Conservation (phyloP, 2,329 filamentous ascomycete species). For the Aschersonia sp. region DNA sequence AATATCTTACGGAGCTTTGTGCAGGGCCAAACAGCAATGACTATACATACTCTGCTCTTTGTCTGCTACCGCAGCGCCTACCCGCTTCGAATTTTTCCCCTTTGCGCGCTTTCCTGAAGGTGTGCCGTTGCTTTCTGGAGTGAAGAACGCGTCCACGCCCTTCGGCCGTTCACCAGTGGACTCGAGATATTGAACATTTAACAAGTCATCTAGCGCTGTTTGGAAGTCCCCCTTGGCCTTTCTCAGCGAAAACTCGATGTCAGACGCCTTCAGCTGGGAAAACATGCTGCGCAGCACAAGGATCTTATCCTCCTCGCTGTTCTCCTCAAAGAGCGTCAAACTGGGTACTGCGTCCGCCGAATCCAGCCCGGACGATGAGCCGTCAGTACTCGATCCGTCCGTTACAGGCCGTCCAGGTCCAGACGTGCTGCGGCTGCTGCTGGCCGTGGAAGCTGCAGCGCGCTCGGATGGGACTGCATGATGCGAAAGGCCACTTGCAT, state of each 20-base stretch:
- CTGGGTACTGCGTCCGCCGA: slow-evolving; percentile 10
- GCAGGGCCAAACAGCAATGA: background rate
- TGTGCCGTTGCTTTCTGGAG: slow-evolving; percentile 23
- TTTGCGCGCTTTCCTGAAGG: background rate
- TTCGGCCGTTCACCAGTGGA: slow-evolving; percentile 49
- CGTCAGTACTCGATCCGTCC: slow-evolving; percentile 10
- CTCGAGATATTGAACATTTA: slow-evolving; percentile 67
- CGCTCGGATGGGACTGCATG: slow-evolving; percentile 14
- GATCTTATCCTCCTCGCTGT: slow-evolving; percentile 47
- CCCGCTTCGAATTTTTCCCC: slow-evolving; percentile 20
- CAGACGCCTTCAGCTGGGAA: slow-evolving; percentile 48
- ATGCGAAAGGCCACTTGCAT: slow-evolving; percentile 54
- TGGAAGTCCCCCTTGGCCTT: slow-evolving; percentile 55
- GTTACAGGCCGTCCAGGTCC: slow-evolving; percentile 10
- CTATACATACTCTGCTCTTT: background rate
- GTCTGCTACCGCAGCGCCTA: too few species aligned
- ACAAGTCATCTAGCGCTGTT: slow-evolving; percentile 61
- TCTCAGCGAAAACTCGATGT: slow-evolving; percentile 51
- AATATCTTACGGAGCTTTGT: background rate
- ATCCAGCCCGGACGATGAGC: slow-evolving; percentile 12
- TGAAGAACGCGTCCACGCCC: slow-evolving; percentile 71
- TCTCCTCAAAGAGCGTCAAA: slow-evolving; percentile 20
- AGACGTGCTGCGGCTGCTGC: slow-evolving; percentile 13
- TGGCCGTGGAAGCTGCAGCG: slow-evolving; percentile 11
- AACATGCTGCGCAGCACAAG: slow-evolving; percentile 56